Conservation (phyloP, 2,329 filamentous ascomycete genomes). For the Aspergillus candidus region DNA sequence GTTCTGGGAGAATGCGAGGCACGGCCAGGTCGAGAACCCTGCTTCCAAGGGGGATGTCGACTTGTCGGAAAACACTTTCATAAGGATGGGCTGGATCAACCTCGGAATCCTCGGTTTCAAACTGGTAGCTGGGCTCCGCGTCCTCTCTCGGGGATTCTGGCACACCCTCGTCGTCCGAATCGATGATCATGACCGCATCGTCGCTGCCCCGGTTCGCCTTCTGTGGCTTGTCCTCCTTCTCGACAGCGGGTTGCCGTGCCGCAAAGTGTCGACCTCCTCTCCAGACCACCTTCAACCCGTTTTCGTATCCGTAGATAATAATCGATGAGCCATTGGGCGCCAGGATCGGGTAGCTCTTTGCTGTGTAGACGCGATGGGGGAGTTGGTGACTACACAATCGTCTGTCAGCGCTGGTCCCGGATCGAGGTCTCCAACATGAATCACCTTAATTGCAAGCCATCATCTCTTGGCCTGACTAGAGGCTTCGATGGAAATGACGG, state of each 20-base stretch:
- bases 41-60: conserved; percentile 51
- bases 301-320: conserved; percentile 54
- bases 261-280: conserved; percentile 51
- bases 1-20: conserved; percentile 40
- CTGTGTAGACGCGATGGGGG: conserved; percentile 51
- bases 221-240: conserved; percentile 20
- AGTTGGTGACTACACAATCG: conserved; percentile 51
- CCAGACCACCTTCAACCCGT: conserved; percentile 55
- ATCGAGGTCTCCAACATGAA: not conserved
- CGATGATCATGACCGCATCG: conserved; percentile 50
- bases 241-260: conserved; percentile 18
- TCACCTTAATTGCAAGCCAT: conserved; percentile 41
- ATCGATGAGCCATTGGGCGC: conserved; percentile 58
- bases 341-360: conserved; percentile 53
- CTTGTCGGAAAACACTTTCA: conserved; percentile 47
- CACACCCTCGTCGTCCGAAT: conserved; percentile 51
- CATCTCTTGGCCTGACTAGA: conserved; percentile 33
- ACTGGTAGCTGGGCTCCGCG: conserved; percentile 30
- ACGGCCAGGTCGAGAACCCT: conserved; percentile 49
- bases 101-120: conserved; percentile 50
- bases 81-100: conserved; percentile 53
- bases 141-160: conserved; percentile 22
- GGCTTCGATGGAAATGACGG: conserved; percentile 32
- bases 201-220: conserved; percentile 19
- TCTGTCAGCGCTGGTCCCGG: conserved; percentile 5